Percentiles rank a stretch among this genome's conserved stretches.
phyloP scores from a whole-genome alignment of 2,329 filamentous ascomycete genomes.

The Sclerotinia subarctica region DNA sequence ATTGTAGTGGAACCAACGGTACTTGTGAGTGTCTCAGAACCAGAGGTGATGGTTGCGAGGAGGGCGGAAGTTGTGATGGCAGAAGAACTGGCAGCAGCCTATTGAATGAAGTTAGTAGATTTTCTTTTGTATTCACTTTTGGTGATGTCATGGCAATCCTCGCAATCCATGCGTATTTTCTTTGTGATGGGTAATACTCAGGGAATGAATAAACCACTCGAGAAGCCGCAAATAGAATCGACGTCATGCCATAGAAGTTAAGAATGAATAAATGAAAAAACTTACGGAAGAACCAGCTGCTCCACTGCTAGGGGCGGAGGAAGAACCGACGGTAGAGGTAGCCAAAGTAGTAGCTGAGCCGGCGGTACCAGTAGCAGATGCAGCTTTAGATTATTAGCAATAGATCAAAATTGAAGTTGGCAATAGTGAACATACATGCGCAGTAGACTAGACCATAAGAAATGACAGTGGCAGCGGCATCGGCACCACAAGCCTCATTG shows the following conservation, averaged over 20 bases:
- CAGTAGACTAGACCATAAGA: constrained; percentile 36
- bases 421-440: constrained; percentile 25
- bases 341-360: constrained; percentile 18
- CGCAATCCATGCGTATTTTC: background rate
- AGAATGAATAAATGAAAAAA: background rate
- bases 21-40: constrained; percentile 23
- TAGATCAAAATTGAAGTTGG: background rate
- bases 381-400: background rate
- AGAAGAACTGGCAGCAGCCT: constrained; percentile 21
- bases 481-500: constrained; percentile 42
- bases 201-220: background rate
- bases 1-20: constrained; percentile 29
- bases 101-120: constrained; percentile 10
- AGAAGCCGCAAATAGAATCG: background rate
- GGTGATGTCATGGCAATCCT: background rate
- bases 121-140: background rate
- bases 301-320: constrained; percentile 3
- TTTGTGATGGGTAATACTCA: background rate
- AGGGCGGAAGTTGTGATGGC: constrained; percentile 30
- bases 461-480: constrained; percentile 32
- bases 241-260: background rate
- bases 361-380: constrained; percentile 16
- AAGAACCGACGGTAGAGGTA: constrained; percentile 15
- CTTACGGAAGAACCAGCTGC: constrained; percentile 17
- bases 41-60: constrained; percentile 24